Percentiles rank a stretch among this genome's conserved stretches.
Evolutionary conservation across 305 asterid species (phyloP).

Genomic region (Fraxinus angustifolia): DNA sequence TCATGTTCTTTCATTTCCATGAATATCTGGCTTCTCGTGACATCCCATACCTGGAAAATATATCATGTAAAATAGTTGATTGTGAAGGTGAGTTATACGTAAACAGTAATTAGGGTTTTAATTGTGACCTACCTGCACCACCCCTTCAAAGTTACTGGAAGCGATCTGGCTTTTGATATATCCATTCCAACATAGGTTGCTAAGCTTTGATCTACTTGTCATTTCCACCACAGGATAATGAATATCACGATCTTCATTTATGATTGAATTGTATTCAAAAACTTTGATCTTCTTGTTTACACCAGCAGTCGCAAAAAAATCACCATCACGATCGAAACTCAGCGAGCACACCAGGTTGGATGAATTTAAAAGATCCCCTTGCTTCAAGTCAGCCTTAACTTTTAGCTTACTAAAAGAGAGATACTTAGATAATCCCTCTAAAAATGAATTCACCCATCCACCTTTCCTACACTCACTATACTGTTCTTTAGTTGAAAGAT

Average conservation of each 20-base stretch:
- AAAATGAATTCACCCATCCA: conserved; percentile 75
- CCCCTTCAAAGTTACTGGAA: conserved; percentile 96
- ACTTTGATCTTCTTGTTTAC: conserved; percentile 95
- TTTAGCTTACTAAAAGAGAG: conserved; percentile 69
- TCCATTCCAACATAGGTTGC: conserved; percentile 97
- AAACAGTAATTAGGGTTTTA: background rate
- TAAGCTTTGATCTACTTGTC: conserved; percentile 85
- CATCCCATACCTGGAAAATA: conserved; percentile 81
- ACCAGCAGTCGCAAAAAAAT: conserved; percentile 94
- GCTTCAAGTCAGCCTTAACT: conserved; percentile 90
- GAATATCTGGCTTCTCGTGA: conserved; percentile 75
- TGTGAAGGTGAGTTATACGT: background rate
- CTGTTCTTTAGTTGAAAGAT: conserved; percentile 54
- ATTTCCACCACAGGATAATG: conserved; percentile 95
- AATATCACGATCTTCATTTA: conserved; percentile 71
- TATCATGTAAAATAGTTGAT: background rate
- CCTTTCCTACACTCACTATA: conserved; percentile 42
- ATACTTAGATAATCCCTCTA: conserved; percentile 82
- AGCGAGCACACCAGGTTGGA: conserved; percentile 91
- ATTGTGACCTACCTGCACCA: conserved; percentile 64
- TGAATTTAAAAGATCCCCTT: conserved; percentile 88
- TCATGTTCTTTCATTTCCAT: conserved; percentile 97
- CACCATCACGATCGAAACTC: conserved; percentile 94
- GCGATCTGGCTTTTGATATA: conserved; percentile 95
- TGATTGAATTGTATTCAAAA: conserved; percentile 73